These are phyloP conservation scores for Striga hermonthica DNA, from an alignment of 305 asterid species.

Conservation along the genomic window DNA sequence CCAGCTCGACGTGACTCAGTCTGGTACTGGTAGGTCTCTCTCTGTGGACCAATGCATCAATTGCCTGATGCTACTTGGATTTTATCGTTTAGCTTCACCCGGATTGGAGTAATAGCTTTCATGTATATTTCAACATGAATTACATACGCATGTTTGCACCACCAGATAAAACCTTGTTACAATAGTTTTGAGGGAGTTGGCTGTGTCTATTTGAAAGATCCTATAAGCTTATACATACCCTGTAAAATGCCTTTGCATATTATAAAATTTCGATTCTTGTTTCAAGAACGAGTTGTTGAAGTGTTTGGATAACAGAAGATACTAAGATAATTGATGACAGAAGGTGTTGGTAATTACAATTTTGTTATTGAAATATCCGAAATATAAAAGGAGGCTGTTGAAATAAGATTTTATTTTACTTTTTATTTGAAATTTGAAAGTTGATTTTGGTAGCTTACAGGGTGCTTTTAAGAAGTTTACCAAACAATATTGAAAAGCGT, in stretches of 20 bases:
- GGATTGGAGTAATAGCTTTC: too few relatives aligned
- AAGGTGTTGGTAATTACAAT: not conserved
- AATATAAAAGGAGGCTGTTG: not conserved
- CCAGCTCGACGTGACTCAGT: slow-evolving; percentile 81
- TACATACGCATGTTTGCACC: not conserved
- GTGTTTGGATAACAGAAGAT: not conserved
- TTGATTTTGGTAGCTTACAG: not conserved
- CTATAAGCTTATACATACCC: not conserved
- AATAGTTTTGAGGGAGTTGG: not conserved
- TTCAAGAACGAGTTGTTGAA: not conserved
- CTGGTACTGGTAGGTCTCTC: slow-evolving; percentile 40
- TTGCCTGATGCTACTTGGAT: not conserved
- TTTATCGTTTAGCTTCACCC: not conserved
- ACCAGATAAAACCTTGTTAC: not conserved
- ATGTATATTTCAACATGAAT: not conserved
- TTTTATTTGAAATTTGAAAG: not conserved
- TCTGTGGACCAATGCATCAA: not conserved
- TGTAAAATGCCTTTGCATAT: not conserved
- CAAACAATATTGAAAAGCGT: not conserved
- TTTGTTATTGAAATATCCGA: not conserved
- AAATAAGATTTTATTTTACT: not conserved
- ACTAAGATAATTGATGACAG: too few relatives aligned
- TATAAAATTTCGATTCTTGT: not conserved
- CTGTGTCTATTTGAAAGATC: not conserved
- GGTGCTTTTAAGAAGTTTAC: not conserved